These are phyloP conservation scores for Wickerhamiella infanticola DNA, from an alignment of 1,139 yeast species.

Conservation along the genomic window DNA sequence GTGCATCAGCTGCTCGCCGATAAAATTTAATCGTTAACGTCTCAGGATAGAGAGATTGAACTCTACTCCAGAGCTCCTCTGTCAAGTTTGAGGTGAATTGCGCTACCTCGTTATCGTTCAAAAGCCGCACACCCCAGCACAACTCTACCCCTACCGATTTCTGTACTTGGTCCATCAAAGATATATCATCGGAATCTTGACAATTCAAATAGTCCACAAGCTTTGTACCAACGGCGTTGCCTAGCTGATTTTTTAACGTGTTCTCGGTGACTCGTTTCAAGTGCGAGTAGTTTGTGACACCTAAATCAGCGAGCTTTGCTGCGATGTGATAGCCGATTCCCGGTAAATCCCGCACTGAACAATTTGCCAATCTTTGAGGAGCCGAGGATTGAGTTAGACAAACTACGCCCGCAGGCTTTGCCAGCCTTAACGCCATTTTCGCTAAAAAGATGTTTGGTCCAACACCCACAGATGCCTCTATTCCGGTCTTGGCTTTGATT, in stretches of 20 bases:
- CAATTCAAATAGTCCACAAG: conserved; percentile 50
- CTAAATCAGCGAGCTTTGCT: conserved; percentile 27
- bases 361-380: conserved; percentile 27
- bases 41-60: conserved; percentile 38
- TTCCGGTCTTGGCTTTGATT: conserved; percentile 35
- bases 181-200: conserved; percentile 43
- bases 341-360: conserved; percentile 52
- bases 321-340: conserved; percentile 60
- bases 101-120: conserved; percentile 43
- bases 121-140: conserved; percentile 78
- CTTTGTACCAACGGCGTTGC: conserved; percentile 54
- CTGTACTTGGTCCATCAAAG: conserved; percentile 33
- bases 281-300: conserved; percentile 6
- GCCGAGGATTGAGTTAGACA: conserved; percentile 24
- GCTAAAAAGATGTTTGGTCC: conserved; percentile 62
- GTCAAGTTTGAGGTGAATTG: conserved; percentile 43
- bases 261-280: conserved; percentile 20
- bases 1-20: conserved; percentile 46
- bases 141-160: conserved; percentile 80
- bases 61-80: conserved; percentile 41
- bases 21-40: conserved; percentile 50
- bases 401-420: conserved; percentile 65
- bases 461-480: conserved; percentile 67
- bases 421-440: conserved; percentile 53
- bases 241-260: conserved; percentile 36